phyloP scores from a whole-genome alignment of 2,329 filamentous ascomycete genomes.

The Septoria linicola region DNA sequence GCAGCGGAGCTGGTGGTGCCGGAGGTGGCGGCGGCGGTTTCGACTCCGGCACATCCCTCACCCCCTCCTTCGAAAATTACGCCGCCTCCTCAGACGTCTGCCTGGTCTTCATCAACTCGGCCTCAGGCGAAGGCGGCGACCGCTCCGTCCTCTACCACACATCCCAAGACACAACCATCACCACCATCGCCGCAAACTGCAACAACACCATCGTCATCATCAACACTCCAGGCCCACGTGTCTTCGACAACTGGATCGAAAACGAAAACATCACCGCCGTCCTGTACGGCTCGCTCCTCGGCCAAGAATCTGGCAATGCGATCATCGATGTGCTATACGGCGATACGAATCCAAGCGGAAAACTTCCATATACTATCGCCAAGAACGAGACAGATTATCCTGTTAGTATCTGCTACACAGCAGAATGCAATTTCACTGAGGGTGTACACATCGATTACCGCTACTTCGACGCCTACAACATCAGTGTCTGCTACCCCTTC shows the following conservation, averaged over 20 bases:
- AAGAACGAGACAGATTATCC: conserved; percentile 45
- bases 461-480: conserved; percentile 43
- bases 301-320: conserved; percentile 32
- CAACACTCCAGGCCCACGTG: conserved; percentile 32
- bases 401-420: conserved; percentile 60
- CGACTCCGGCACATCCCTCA: conserved; percentile 16
- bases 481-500: conserved; percentile 45
- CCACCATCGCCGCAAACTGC: conserved; percentile 38
- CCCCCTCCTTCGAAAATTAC: conserved; percentile 18
- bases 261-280: conserved; percentile 37
- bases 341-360: conserved; percentile 32
- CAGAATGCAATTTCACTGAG: conserved; percentile 43
- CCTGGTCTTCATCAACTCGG: conserved; percentile 37
- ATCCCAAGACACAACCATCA: conserved; percentile 31
- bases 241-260: conserved; percentile 34
- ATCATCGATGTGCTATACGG: conserved; percentile 35
- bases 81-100: conserved; percentile 30
- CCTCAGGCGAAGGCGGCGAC: conserved; percentile 33
- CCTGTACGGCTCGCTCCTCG: conserved; percentile 34
- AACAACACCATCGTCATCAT: conserved; percentile 36
- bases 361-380: conserved; percentile 34
- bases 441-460: conserved; percentile 48
- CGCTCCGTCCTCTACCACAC: conserved; percentile 30
- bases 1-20: conserved; percentile 9
- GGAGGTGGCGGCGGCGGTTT: conserved; percentile 8